Evolutionary conservation across 2,329 filamentous ascomycete genomes (phyloP), one percentile per base, ranked within the genome.

Genomic region (Xylaria sp.): DNA sequence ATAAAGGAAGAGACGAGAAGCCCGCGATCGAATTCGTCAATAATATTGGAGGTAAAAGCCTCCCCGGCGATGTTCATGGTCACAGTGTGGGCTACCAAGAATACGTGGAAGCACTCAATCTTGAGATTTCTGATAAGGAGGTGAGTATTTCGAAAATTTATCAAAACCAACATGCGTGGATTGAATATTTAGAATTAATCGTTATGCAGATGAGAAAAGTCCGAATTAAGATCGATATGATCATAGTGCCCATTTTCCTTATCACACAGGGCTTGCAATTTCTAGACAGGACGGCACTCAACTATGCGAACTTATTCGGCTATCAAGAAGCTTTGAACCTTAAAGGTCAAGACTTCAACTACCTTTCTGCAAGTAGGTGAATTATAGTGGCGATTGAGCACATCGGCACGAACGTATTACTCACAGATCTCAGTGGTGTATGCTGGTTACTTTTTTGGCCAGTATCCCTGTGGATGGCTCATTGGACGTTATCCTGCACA

Each of bases 391-490:
- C 8, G 35, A 18, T 2, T 6, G 8, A 10, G 5, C 25, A 9
- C 21, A 25, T 5, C 9, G 1, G 6, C 12, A 9, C 6, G 13
- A 27, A 27, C 12, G 6, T 27, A n/a, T 57, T 3, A 21, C 35
- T 57, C 2, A 57, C 35, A 1, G 16, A 27, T 42, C 23, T 79
- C 23, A 78, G 76, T 81, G 73, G 73, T 81, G 0, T 82, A 81
- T 65, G 79, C 78, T 5, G 79, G 80, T 1, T 82, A 81, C 65
- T 82, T 81, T 75, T 78, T 81, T 63, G 80, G 80, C 1, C 80
- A 81, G 57, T 81, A 82, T 65, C 80, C 80, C n/a, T 81, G 79
- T 54, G 79, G 79, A 4, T 80, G 78, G 79, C 71, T 82, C 0
- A 80, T 82, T 48, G 79, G 79, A 18, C 72, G 79, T 35, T 81